Evolutionary conservation across 1,139 yeast species (phyloP).

Genomic region (Hyphopichia fennica): DNA sequence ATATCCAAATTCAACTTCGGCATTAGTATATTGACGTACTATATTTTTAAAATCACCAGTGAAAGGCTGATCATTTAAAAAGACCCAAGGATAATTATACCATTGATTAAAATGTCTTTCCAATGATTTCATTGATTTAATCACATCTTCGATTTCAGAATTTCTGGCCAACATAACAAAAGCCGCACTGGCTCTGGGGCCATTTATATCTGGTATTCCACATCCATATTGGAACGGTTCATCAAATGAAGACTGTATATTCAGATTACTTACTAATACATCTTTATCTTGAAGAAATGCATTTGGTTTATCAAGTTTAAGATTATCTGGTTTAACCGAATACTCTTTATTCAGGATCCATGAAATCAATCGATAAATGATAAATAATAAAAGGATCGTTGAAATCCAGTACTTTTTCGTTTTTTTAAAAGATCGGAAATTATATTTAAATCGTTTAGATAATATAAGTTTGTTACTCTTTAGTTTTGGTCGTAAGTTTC

Average conservation of each 20-base stretch:
- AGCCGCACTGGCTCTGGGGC: conserved; percentile 66
- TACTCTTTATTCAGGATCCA: not conserved
- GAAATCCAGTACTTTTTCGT: not conserved
- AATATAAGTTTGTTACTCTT: not conserved
- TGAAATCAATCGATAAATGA: not conserved
- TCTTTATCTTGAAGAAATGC: conserved; percentile 7
- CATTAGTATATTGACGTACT: conserved; percentile 50
- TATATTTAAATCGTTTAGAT: not conserved
- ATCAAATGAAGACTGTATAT: conserved; percentile 32
- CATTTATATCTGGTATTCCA: conserved; percentile 30
- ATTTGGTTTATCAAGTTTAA: not conserved
- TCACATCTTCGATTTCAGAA: conserved; percentile 66
- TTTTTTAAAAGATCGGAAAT: conserved; percentile 1
- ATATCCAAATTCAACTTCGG: conserved; percentile 67
- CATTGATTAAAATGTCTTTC: conserved; percentile 89
- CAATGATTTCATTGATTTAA: conserved; percentile 65
- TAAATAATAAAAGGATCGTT: not conserved
- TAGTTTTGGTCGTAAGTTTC: not conserved
- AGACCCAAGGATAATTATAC: conserved; percentile 88
- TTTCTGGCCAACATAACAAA: conserved; percentile 83
- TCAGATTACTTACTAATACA: conserved; percentile 25
- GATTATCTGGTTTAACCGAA: not conserved
- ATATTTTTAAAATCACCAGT: conserved; percentile 56
- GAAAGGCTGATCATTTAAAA: conserved; percentile 77
- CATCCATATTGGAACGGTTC: conserved; percentile 56